These are phyloP conservation scores for Fusarium haematococcum DNA, from an alignment of 2,329 filamentous ascomycete genomes.

Conservation along the genomic window DNA sequence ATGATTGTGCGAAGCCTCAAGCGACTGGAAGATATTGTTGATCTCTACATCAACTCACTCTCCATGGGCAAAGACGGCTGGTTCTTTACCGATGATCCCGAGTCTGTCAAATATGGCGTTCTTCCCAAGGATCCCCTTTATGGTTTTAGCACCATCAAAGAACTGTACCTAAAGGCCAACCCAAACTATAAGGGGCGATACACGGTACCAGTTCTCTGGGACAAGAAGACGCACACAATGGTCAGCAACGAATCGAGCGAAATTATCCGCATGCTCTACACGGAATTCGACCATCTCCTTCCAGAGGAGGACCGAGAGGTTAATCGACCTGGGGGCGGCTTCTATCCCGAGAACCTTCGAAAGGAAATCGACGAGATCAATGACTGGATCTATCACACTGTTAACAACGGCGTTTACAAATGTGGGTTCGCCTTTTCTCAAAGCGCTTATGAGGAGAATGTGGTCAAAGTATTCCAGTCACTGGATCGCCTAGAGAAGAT, in stretches of 20 bases:
- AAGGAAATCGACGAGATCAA: slow-evolving; percentile 73
- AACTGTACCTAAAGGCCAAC: slow-evolving; percentile 78
- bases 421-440: slow-evolving; percentile 76
- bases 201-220: slow-evolving; percentile 80
- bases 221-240: slow-evolving; percentile 75
- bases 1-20: slow-evolving; percentile 80
- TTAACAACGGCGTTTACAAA: slow-evolving; percentile 64
- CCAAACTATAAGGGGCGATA: slow-evolving; percentile 76
- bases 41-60: slow-evolving; percentile 76
- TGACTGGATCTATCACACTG: slow-evolving; percentile 71
- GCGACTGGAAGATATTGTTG: slow-evolving; percentile 76
- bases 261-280: slow-evolving; percentile 86
- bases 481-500: slow-evolving; percentile 73
- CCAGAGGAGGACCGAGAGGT: slow-evolving; percentile 64
- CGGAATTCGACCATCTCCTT: slow-evolving; percentile 74
- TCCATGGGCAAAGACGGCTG: slow-evolving; percentile 70
- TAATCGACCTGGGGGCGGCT: slow-evolving; percentile 62
- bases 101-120: slow-evolving; percentile 43
- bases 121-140: slow-evolving; percentile 71
- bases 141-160: slow-evolving; percentile 73
- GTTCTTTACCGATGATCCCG: slow-evolving; percentile 61
- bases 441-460: slow-evolving; percentile 72
- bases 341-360: slow-evolving; percentile 67
- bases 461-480: slow-evolving; percentile 70
- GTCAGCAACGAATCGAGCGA: slow-evolving; percentile 88